These are phyloP conservation scores for Coffea humblotiana DNA, from an alignment of 305 asterid species.

Conservation along the genomic window DNA sequence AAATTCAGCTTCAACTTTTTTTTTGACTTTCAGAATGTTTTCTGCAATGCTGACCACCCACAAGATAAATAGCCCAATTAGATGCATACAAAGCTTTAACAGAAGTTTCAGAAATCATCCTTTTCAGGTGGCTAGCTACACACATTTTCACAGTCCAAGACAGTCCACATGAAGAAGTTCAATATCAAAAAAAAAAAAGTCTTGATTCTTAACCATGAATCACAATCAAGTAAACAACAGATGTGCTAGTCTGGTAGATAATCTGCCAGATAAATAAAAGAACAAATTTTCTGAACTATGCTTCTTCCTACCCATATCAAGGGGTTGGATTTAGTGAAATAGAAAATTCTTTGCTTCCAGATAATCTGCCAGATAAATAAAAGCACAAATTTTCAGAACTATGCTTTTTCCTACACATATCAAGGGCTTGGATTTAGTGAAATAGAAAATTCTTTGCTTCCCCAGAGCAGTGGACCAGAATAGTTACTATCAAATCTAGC, in stretches of 20 bases:
- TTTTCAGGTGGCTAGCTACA: background rate
- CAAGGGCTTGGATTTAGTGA: background rate
- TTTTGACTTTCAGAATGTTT: conserved; percentile 65
- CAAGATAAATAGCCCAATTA: conserved; percentile 15
- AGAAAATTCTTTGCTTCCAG: background rate
- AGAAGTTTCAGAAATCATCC: background rate
- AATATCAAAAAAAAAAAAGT: background rate
- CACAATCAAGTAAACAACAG: background rate
- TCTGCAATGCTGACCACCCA: conserved; percentile 63
- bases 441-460: background rate
- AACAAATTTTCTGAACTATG: background rate
- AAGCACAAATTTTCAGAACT: background rate
- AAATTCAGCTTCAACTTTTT: conserved; percentile 79
- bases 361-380: background rate
- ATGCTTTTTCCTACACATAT: background rate
- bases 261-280: background rate
- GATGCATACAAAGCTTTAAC: background rate
- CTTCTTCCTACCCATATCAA: background rate
- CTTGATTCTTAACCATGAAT: background rate
- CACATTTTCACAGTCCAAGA: background rate
- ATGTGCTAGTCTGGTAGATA: background rate
- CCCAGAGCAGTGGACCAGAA: background rate
- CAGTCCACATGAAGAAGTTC: background rate
- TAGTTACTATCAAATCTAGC: background rate
- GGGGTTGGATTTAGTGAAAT: background rate